These are phyloP conservation scores for Paspalum notatum DNA, from an alignment of 176 grass and related monocot species.

Conservation along the genomic window DNA sequence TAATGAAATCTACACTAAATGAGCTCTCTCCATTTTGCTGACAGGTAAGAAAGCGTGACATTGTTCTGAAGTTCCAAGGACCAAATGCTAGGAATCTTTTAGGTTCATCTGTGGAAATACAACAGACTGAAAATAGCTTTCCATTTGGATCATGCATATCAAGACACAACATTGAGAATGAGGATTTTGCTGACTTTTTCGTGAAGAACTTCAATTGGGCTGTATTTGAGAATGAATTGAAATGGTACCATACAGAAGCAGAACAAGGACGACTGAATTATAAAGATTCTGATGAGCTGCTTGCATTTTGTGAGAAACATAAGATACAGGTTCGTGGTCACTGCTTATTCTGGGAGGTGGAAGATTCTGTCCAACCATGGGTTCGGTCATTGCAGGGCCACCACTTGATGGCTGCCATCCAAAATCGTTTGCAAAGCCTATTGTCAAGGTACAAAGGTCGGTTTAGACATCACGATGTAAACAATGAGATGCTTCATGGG, in stretches of 20 bases:
- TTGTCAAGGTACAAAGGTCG: constrained; percentile 83
- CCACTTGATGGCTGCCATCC: constrained; percentile 73
- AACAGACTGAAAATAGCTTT: constrained; percentile 81
- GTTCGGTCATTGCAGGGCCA: constrained; percentile 68
- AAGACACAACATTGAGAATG: constrained; percentile 87
- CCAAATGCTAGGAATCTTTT: constrained; percentile 45
- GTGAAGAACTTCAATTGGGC: constrained; percentile 98
- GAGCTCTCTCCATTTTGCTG: constrained; percentile 28
- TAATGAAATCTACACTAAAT: constrained; percentile 20
- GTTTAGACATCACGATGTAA: constrained; percentile 94
- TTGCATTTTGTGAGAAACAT: constrained; percentile 84
- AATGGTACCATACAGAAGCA: constrained; percentile 94
- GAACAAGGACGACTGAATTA: constrained; percentile 82
- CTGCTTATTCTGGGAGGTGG: constrained; percentile 98
- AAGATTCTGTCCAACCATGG: constrained; percentile 82
- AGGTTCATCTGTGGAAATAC: constrained; percentile 73
- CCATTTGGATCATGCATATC: constrained; percentile 91
- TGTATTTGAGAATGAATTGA: constrained; percentile 97
- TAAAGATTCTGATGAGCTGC: constrained; percentile 87
- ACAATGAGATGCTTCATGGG: constrained; percentile 99
- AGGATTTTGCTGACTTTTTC: constrained; percentile 91
- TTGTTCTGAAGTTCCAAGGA: constrained; percentile 76
- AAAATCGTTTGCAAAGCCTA: constrained; percentile 69
- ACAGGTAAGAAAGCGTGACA: constrained; percentile 85
- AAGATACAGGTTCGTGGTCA: constrained; percentile 82